Evolutionary conservation across 192 early-diverging fungal species (phyloP).

Genomic region (Ambispora gerdemannii): DNA sequence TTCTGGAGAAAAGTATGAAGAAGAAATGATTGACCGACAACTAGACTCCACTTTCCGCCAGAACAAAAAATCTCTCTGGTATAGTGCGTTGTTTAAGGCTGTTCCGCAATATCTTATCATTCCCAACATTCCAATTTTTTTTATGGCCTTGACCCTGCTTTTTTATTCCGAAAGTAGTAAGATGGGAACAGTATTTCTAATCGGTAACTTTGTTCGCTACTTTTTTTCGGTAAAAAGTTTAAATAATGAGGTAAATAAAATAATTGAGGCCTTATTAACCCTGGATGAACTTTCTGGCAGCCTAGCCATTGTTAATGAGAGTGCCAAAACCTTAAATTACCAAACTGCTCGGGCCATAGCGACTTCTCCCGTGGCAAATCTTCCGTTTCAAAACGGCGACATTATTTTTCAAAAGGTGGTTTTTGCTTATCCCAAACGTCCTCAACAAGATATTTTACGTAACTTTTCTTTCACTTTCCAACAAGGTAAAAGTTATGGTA

Average conservation of each 20-base stretch:
- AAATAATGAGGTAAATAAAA: conserved; percentile 6
- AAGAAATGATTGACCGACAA: background rate
- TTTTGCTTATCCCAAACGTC: conserved; percentile 21
- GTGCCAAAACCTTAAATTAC: background rate
- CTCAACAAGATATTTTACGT: conserved; percentile 14
- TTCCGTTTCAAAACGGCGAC: conserved; percentile 8
- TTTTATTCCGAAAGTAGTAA: background rate
- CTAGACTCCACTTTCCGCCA: background rate
- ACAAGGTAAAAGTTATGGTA: conserved; percentile 21
- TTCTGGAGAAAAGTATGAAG: conserved; percentile 15
- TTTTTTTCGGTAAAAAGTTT: conserved; percentile 13
- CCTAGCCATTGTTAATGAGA: conserved; percentile 4
- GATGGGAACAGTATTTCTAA: background rate
- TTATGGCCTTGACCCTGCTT: background rate
- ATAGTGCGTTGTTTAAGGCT: conserved; percentile 2
- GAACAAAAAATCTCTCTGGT: conserved; percentile 20
- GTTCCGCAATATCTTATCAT: conserved; percentile 8
- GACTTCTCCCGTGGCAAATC: background rate
- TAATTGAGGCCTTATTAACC: background rate
- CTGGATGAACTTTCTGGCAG: conserved; percentile 7
- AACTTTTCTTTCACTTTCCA: conserved; percentile 22
- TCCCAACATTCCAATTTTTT: conserved; percentile 9
- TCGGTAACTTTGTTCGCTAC: background rate
- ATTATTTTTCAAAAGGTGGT: conserved; percentile 10
- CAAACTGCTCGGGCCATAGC: background rate